Percentiles rank a stretch among this genome's conserved stretches.
These are phyloP conservation scores for Fraxinus greggii DNA, from an alignment of 305 asterid genomes.

Conservation along the genomic window DNA sequence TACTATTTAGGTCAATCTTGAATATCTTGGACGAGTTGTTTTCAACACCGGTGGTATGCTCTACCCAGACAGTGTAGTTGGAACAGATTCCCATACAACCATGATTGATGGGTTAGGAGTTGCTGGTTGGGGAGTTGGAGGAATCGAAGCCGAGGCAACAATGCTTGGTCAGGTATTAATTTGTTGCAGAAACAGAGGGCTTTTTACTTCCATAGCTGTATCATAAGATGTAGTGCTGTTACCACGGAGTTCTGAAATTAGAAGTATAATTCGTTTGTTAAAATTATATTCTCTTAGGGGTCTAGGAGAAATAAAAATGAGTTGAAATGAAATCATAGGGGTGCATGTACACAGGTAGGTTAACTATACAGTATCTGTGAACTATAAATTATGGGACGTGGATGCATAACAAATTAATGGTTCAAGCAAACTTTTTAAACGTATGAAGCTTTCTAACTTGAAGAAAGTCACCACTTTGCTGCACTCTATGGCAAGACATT, in stretches of 20 bases:
- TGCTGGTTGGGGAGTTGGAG: constrained; percentile 65
- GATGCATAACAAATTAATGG: neutral
- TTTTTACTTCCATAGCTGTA: neutral
- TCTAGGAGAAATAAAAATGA: neutral
- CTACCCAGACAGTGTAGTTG: constrained; percentile 55
- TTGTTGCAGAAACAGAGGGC: neutral
- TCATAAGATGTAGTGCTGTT: neutral
- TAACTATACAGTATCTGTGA: neutral
- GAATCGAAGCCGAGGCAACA: constrained; percentile 58
- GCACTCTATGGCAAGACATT: neutral
- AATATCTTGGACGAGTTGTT: constrained; percentile 50
- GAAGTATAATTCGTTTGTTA: neutral
- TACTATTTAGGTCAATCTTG: constrained; percentile 43
- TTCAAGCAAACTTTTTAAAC: neutral
- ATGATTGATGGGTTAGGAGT: constrained; percentile 56
- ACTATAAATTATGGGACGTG: neutral
- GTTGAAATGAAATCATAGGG: neutral
- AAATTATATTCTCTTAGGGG: neutral
- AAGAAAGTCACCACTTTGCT: neutral
- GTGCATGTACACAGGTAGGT: neutral
- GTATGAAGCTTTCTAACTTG: neutral
- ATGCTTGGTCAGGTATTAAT: constrained; percentile 48
- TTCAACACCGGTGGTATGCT: constrained; percentile 44
- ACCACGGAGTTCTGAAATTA: neutral
- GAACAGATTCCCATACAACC: constrained; percentile 55